Conservation (phyloP, 768 basidiomycete genomes). For the Rhodotorula diobovata region DNA sequence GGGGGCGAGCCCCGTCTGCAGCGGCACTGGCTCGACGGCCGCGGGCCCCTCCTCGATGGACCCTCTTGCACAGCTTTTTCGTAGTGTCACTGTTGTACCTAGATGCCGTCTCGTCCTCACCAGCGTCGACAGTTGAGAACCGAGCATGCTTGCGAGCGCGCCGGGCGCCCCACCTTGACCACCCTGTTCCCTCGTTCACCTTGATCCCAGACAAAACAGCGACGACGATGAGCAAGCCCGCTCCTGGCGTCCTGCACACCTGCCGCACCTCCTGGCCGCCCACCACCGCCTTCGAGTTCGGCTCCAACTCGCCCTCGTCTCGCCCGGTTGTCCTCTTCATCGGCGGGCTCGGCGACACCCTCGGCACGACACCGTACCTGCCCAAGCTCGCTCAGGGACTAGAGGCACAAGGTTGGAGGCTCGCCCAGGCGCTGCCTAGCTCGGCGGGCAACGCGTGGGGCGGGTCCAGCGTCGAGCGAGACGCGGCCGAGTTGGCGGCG, state of each 20-base stretch:
- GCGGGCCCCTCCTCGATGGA: too few relatives aligned
- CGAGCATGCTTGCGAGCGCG: too few relatives aligned
- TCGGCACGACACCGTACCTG: not conserved
- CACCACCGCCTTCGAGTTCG: slow-evolving; percentile 4
- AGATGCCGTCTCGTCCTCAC: too few relatives aligned
- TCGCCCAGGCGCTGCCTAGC: not conserved
- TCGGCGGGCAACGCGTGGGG: not conserved
- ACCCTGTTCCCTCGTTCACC: not conserved
- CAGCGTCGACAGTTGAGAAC: too few relatives aligned
- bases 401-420: not conserved
- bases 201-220: not conserved
- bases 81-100: too few relatives aligned
- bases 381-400: not conserved
- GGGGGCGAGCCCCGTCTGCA: too few relatives aligned
- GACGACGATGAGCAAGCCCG: too few relatives aligned
- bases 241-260: not conserved
- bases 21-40: too few relatives aligned
- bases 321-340: not conserved
- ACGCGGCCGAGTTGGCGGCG: not conserved
- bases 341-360: not conserved
- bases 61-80: too few relatives aligned
- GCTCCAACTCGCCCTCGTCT: not conserved
- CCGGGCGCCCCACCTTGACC: too few relatives aligned
- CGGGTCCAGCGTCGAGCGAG: not conserved
- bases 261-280: not conserved